A percentile compares a stretch with the other conserved stretches of the same genome.
phyloP scores from a whole-genome alignment of 441 rosid genomes.

The Theobroma grandiflorum region DNA sequence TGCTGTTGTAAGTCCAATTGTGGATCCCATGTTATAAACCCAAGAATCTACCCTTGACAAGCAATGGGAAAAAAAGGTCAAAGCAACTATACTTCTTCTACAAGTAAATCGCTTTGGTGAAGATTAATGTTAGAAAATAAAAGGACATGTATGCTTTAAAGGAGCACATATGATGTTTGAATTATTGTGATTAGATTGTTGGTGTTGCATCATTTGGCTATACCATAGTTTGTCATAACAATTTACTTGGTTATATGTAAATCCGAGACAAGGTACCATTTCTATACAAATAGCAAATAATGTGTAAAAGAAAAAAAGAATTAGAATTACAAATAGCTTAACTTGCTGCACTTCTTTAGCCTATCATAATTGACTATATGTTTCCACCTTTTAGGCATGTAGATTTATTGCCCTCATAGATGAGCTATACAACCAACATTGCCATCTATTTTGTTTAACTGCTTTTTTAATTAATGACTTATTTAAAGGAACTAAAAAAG shows the following conservation, averaged over 20 bases:
- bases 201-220: not conserved
- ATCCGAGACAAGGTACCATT: conserved; percentile 80
- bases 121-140: conserved; percentile 1
- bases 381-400: conserved; percentile 69
- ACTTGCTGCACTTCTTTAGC: conserved; percentile 11
- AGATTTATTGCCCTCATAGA: conserved; percentile 92
- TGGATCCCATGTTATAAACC: conserved; percentile 48
- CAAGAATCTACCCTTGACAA: conserved; percentile 65
- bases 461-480: conserved; percentile 83
- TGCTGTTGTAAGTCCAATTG: conserved; percentile 67
- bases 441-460: conserved; percentile 73
- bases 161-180: not conserved
- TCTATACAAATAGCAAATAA: conserved; percentile 2
- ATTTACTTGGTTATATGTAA: conserved; percentile 47
- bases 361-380: not conserved
- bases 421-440: conserved; percentile 94
- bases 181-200: not conserved
- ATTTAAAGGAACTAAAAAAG: conserved; percentile 97
- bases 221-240: not conserved
- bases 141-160: not conserved
- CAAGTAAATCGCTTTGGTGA: conserved; percentile 41
- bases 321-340: not conserved
- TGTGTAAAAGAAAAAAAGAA: not conserved
- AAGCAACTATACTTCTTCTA: conserved; percentile 58
- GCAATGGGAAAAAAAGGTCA: conserved; percentile 74